These are phyloP conservation scores for Entomophthora muscae DNA, from an alignment of 371 early-diverging fungal genomes.

Conservation along the genomic window DNA sequence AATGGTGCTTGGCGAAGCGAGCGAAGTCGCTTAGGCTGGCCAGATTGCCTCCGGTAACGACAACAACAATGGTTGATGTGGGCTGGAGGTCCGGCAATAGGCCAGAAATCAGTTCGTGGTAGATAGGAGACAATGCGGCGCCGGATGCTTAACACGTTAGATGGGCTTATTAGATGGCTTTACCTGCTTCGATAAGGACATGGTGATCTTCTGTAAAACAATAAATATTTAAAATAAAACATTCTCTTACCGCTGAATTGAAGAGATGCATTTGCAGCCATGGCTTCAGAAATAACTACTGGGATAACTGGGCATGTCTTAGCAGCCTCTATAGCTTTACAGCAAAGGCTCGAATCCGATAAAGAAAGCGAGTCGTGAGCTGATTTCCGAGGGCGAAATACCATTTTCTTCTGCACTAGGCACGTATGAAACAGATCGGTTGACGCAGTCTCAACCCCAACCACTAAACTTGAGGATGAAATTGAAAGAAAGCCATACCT, in stretches of 20 bases:
- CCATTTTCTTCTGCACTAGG: not conserved
- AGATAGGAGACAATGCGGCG: not conserved
- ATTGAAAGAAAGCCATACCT: not conserved
- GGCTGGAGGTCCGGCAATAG: not conserved
- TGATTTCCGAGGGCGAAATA: not conserved
- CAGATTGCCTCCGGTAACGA: not conserved
- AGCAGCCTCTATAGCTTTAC: not conserved
- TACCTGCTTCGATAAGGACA: not conserved
- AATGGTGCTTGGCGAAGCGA: not conserved
- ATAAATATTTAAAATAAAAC: no score
- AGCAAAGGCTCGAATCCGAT: not conserved
- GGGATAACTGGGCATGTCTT: not conserved
- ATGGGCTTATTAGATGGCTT: not conserved
- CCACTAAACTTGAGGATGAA: not conserved
- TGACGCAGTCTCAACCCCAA: not conserved
- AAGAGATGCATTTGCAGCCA: not conserved
- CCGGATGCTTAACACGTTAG: not conserved
- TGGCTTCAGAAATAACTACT: not conserved
- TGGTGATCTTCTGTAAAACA: not conserved
- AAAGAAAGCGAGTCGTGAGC: not conserved
- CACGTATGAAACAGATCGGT: not conserved
- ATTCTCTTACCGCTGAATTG: not conserved
- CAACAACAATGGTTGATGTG: not conserved
- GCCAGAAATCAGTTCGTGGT: not conserved
- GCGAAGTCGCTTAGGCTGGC: not conserved